Percentiles rank a stretch among this genome's conserved stretches.
phyloP scores from a whole-genome alignment of 2,329 filamentous ascomycete genomes.

The Hymenoscyphus fructigenus region DNA sequence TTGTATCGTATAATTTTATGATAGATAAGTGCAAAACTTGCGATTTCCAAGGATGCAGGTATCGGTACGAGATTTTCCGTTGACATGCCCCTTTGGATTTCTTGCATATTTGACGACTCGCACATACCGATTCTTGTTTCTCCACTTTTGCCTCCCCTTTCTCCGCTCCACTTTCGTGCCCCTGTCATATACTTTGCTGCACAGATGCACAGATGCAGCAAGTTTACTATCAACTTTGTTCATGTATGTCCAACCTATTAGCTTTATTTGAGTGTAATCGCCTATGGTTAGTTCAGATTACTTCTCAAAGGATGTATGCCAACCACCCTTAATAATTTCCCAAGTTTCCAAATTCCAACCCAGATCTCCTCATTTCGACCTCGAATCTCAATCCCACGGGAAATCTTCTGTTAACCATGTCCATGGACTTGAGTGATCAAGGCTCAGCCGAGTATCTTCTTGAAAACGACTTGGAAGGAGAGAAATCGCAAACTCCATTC shows the following conservation, averaged over 20 bases:
- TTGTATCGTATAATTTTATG: no score
- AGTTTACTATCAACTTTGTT: no score
- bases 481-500: slow-evolving; percentile 2
- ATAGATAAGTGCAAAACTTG: no score
- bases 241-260: no score
- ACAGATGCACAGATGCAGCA: no score
- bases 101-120: not conserved
- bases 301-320: not conserved
- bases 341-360: not conserved
- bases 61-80: no score
- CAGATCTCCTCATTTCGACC: not conserved
- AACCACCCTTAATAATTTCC: not conserved
- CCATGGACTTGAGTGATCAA: slow-evolving; percentile 1
- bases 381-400: not conserved
- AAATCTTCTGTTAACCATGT: not conserved
- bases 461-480: slow-evolving; percentile 2
- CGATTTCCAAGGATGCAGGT: no score
- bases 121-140: not conserved
- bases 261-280: not conserved
- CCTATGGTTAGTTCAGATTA: not conserved
- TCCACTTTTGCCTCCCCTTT: no score
- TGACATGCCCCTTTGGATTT: no score
- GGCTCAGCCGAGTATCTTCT: slow-evolving; percentile 2
- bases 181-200: no score
- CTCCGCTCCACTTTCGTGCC: no score